These are phyloP conservation scores for Sporopachydermia quercuum DNA, from an alignment of 805 yeast genomes.

Conservation along the genomic window DNA sequence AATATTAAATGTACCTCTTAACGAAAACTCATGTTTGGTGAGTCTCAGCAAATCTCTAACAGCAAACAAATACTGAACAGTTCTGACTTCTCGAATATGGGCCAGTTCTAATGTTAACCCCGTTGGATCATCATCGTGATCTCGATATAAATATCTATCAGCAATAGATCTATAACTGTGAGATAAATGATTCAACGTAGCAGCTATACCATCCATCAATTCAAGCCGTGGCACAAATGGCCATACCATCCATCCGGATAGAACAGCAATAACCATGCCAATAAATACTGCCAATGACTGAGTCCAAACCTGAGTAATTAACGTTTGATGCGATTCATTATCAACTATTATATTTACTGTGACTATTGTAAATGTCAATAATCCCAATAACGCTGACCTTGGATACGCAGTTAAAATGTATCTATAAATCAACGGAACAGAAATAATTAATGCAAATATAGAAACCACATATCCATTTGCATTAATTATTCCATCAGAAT, in stretches of 20 bases:
- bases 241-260: constrained; percentile 32
- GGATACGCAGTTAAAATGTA: constrained; percentile 24
- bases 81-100: constrained; percentile 32
- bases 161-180: constrained; percentile 32
- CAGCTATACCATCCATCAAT: constrained; percentile 23
- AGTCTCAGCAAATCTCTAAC: constrained; percentile 22
- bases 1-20: constrained; percentile 20
- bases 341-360: constrained; percentile 16
- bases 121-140: constrained; percentile 31
- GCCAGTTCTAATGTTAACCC: constrained; percentile 27
- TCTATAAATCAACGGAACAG: constrained; percentile 19
- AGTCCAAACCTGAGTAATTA: constrained; percentile 27
- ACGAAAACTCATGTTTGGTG: constrained; percentile 23
- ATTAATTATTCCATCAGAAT: too few relatives aligned
- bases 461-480: constrained; percentile 26
- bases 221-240: constrained; percentile 31
- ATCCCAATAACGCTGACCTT: constrained; percentile 26
- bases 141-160: constrained; percentile 34
- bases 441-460: constrained; percentile 24
- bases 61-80: constrained; percentile 26
- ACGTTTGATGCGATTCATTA: constrained; percentile 11
- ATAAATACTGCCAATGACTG: constrained; percentile 24
- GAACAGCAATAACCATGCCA: constrained; percentile 23
- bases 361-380: constrained; percentile 26
- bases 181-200: constrained; percentile 26